Evolutionary conservation across 2,329 filamentous ascomycete genomes (phyloP).

Genomic region (Colletotrichum musicola): DNA sequence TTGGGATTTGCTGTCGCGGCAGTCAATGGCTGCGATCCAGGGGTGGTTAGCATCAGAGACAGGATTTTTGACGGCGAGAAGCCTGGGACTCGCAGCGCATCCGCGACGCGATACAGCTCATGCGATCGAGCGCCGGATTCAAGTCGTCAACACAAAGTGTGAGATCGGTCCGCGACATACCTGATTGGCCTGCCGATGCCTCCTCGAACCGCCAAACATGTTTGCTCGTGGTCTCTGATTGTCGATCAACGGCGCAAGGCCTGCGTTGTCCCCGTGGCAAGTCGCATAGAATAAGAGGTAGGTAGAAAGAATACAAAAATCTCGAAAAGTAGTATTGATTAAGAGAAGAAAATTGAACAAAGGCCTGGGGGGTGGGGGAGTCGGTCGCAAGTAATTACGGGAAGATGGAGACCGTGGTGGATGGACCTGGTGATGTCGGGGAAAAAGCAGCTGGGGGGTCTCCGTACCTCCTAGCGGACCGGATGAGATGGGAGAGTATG

Average conservation of each 20-base stretch:
- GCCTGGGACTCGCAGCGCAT: neutral
- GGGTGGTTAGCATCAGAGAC: slow-evolving; percentile 30
- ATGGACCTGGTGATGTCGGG: slow-evolving; percentile 30
- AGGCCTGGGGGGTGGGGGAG: neutral
- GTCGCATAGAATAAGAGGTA: slow-evolving; percentile 25
- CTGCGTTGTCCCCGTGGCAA: slow-evolving; percentile 43
- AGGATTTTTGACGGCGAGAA: slow-evolving; percentile 40
- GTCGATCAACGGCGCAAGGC: slow-evolving; percentile 41
- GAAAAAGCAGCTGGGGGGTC: slow-evolving; percentile 7
- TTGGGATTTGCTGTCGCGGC: slow-evolving; percentile 75
- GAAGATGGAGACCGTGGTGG: slow-evolving; percentile 7
- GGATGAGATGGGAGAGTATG: slow-evolving; percentile 35
- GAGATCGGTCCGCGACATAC: slow-evolving; percentile 48
- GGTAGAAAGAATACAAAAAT: neutral
- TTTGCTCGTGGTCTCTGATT: slow-evolving; percentile 43
- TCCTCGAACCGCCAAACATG: slow-evolving; percentile 66
- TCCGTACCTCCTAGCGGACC: neutral
- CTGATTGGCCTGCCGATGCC: slow-evolving; percentile 61
- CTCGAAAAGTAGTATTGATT: neutral
- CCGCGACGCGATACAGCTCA: neutral
- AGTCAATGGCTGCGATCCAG: slow-evolving; percentile 68
- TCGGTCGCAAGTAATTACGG: slow-evolving; percentile 7
- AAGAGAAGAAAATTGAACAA: slow-evolving; percentile 15
- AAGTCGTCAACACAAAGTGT: slow-evolving; percentile 1
- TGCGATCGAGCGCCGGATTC: neutral